Base-by-base conservation (phyloP, 768 basidiomycete species). In the Suillus brevipes region DNA sequence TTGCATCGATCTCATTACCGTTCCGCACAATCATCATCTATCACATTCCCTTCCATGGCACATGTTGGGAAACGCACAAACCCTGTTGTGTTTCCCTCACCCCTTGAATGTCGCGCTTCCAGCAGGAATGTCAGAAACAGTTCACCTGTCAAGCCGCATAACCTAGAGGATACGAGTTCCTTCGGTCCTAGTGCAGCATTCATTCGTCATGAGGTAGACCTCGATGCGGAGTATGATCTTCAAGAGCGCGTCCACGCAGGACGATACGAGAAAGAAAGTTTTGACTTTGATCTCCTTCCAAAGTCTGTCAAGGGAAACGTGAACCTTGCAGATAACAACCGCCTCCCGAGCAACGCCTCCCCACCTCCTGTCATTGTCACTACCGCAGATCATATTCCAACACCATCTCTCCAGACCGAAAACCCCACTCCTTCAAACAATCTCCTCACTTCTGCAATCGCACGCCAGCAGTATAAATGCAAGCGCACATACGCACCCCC, bases 391-490 rank as follows among this genome's bases (percentile, higher is more conserved):
- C 10, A 50, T 2, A 53, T 16, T 7, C 38, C 31, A 23, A 28
- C 28, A 3, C 37, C 10, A 6, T 38, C 53, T 36, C 20, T 13
- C 20, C 28, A 38, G 14, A 13, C 62, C 9, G 62, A 25, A 53
- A 38, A 9, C 4, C 4, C 49, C 50, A 8, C 40, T 45, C 49
- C 58, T 25, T 50, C 63, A 34, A 55, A 42, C 57, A 31, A 23
- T 8, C 28, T 23, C 18, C 28, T 64, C 18, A 60, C 59, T 18
- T 65, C 71, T 6, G 36, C 67, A 3, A 31, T 72, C 13, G 71
- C 71, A 23, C 75, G 74, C 2, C 45, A 63, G 2, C 75, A 76
- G 25, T 77, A 76, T 31, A 77, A 76, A n/a, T 76, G 75, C 36
- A 71, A 66, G n/a, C 67, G 55, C 20, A 60, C 61, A 9, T 63